phyloP scores from a whole-genome alignment of 495 filamentous ascomycete genomes.

The Neurospora africana region DNA sequence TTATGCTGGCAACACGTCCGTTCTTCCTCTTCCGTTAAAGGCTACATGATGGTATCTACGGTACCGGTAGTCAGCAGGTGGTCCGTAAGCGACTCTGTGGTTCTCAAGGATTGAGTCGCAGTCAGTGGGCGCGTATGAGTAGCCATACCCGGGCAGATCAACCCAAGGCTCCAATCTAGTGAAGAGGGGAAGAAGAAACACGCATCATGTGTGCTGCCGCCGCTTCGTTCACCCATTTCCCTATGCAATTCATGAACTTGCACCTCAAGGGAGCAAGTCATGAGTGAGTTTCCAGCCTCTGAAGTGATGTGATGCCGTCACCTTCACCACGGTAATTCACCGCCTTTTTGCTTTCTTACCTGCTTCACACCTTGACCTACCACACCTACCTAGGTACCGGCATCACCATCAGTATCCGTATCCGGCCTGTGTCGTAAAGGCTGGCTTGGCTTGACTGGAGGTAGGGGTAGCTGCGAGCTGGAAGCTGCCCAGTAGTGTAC shows the following conservation, averaged over 20 bases:
- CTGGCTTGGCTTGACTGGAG: neutral
- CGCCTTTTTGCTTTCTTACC: neutral
- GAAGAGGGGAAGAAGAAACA: neutral
- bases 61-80: neutral
- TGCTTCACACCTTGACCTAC: neutral
- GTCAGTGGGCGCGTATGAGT: neutral
- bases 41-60: neutral
- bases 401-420: neutral
- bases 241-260: neutral
- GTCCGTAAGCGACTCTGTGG: neutral
- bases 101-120: neutral
- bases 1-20: neutral
- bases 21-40: neutral
- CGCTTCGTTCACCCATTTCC: neutral
- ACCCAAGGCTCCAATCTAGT: neutral
- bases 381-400: neutral
- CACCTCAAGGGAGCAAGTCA: neutral
- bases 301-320: neutral
- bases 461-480: neutral
- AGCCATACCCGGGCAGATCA: neutral
- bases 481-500: neutral
- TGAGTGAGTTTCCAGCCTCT: neutral
- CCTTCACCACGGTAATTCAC: neutral
- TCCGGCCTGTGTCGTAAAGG: neutral
- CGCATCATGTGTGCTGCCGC: neutral